Conservation (phyloP, 257 asterid species). For the Solanum dulcamara region DNA sequence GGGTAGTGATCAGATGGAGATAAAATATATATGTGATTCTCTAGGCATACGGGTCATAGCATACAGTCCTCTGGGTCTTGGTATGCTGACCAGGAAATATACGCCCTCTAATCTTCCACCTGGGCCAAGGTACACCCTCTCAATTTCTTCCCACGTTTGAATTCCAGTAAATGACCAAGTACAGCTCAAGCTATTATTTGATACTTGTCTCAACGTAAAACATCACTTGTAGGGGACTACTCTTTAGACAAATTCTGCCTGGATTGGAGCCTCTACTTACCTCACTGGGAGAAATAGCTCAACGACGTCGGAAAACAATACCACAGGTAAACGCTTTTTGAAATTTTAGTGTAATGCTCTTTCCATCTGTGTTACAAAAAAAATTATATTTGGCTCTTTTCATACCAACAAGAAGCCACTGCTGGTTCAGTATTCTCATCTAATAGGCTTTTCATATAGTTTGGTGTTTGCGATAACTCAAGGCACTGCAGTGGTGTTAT, state of each 20-base stretch:
- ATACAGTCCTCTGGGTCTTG: conserved; percentile 91
- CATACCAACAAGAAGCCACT: too few relatives aligned
- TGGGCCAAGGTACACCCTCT: conserved; percentile 62
- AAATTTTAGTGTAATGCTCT: too few relatives aligned
- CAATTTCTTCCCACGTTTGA: neutral
- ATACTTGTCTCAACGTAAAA: neutral
- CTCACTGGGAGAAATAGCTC: conserved; percentile 51
- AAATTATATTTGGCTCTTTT: too few relatives aligned
- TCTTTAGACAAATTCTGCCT: conserved; percentile 78
- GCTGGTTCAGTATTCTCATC: too few relatives aligned
- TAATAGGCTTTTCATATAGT: too few relatives aligned
- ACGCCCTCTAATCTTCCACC: conserved; percentile 61
- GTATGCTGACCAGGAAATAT: conserved; percentile 94
- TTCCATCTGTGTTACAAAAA: too few relatives aligned
- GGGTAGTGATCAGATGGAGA: conserved; percentile 78
- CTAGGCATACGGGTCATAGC: conserved; percentile 68
- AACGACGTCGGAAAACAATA: conserved; percentile 47
- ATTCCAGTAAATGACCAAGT: neutral
- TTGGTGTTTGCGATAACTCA: too few relatives aligned
- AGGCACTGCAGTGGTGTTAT: too few relatives aligned
- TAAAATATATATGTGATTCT: conserved; percentile 60
- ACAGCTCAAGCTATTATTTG: neutral
- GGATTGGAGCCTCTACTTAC: conserved; percentile 66
- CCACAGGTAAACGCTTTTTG: conserved; percentile 45
- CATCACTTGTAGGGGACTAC: conserved; percentile 42